These are phyloP conservation scores for Coemansia sp. DNA, from an alignment of 371 early-diverging fungal species.

Conservation along the genomic window DNA sequence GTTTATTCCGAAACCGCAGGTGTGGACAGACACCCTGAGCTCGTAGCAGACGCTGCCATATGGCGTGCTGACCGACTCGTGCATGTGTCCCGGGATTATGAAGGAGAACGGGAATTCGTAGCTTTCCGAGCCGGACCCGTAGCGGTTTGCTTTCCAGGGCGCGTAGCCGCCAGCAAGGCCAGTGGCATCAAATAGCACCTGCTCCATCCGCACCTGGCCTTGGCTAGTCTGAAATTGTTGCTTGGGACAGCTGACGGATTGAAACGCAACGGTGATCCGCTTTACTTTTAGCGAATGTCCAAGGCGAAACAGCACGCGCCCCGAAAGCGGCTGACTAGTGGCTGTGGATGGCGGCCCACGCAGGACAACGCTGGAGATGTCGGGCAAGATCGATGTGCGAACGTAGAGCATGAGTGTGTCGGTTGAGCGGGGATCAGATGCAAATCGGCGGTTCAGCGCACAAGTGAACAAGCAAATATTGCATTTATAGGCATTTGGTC, in stretches of 20 bases:
- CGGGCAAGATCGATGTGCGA: conserved; percentile 28
- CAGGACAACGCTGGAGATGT: conserved; percentile 12
- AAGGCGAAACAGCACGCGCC: conserved; percentile 33
- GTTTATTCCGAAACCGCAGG: conserved; percentile 43
- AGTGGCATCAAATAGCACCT: conserved; percentile 24
- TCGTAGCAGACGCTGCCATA: conserved; percentile 38
- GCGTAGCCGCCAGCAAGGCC: conserved; percentile 5
- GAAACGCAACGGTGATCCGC: conserved; percentile 14
- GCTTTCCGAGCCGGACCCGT: not conserved
- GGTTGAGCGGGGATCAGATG: not conserved
- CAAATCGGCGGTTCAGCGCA: not conserved
- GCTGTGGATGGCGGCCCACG: conserved; percentile 36
- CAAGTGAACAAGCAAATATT: not conserved
- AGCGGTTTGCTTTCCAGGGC: conserved; percentile 12
- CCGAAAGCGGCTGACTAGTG: conserved; percentile 22
- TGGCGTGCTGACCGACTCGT: conserved; percentile 33
- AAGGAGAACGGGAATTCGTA: conserved; percentile 40
- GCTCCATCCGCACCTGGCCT: conserved; percentile 4
- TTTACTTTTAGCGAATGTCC: conserved; percentile 33
- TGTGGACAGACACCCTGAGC: conserved; percentile 29
- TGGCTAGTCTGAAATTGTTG: not conserved
- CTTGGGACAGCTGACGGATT: conserved; percentile 1
- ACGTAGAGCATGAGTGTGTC: conserved; percentile 26
- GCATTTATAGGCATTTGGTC: not conserved
- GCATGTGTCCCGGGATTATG: conserved; percentile 34